A percentile compares a stretch with the other conserved stretches of the same genome.
Evolutionary conservation across 495 filamentous ascomycete genomes (phyloP).

Genomic region (Penicillium mononematosum): DNA sequence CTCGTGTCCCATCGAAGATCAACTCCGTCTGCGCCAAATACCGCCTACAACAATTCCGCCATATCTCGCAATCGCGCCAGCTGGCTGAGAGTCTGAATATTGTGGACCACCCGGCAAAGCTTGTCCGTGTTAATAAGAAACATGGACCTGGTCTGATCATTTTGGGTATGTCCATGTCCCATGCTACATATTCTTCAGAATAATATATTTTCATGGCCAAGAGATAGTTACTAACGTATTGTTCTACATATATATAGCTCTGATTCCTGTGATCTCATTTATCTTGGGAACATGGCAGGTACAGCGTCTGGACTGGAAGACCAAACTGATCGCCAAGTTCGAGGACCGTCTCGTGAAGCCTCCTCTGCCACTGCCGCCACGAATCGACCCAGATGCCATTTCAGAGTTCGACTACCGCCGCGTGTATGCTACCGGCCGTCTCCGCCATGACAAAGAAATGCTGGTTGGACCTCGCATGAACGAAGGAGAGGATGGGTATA

Average conservation of each 20-base stretch:
- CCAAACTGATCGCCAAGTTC: slow-evolving; percentile 80
- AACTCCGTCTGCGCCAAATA: slow-evolving; percentile 42
- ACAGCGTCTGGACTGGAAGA: slow-evolving; percentile 90
- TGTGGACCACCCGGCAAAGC: slow-evolving; percentile 76
- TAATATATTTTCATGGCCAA: background rate
- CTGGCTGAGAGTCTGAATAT: slow-evolving; percentile 54
- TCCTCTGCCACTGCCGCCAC: slow-evolving; percentile 84
- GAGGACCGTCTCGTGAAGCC: slow-evolving; percentile 84
- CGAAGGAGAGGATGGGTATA: slow-evolving; percentile 85
- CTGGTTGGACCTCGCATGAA: slow-evolving; percentile 84
- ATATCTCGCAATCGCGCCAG: slow-evolving; percentile 25
- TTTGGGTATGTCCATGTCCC: slow-evolving; percentile 55
- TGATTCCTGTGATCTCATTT: slow-evolving; percentile 91
- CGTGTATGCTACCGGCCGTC: slow-evolving; percentile 70
- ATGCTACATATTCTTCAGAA: background rate
- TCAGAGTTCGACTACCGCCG: slow-evolving; percentile 90
- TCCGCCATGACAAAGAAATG: slow-evolving; percentile 92
- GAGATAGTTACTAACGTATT: slow-evolving; percentile 4
- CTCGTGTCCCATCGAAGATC: slow-evolving; percentile 24
- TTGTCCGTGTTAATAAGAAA: slow-evolving; percentile 67
- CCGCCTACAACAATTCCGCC: slow-evolving; percentile 39
- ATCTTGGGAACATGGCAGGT: slow-evolving; percentile 92
- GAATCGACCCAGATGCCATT: slow-evolving; percentile 75
- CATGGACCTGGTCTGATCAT: slow-evolving; percentile 83
- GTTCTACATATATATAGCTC: slow-evolving; percentile 48